Evolutionary conservation across 495 filamentous ascomycete species (phyloP).

Genomic region (Daldinia loculata): DNA sequence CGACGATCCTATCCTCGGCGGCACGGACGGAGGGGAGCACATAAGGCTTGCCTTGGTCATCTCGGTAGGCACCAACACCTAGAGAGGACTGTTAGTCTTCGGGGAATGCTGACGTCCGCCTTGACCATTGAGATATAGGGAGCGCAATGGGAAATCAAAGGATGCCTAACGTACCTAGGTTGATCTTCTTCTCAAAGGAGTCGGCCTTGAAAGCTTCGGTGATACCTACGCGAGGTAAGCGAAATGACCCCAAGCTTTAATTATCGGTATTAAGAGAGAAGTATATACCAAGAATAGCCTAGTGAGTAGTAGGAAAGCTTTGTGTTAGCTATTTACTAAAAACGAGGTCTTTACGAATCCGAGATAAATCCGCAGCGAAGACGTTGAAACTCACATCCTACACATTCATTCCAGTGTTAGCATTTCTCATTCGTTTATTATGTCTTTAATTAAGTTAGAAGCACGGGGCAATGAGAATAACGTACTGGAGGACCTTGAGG

Average conservation of each 20-base stretch:
- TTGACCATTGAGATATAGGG: not conserved
- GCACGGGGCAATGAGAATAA: slow-evolving; percentile 37
- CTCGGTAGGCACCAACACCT: slow-evolving; percentile 86
- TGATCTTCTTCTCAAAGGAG: slow-evolving; percentile 90
- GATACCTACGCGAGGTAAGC: slow-evolving; percentile 68
- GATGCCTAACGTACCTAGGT: slow-evolving; percentile 74
- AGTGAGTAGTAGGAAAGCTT: slow-evolving; percentile 19
- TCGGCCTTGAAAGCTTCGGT: slow-evolving; percentile 99
- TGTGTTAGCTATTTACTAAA: slow-evolving; percentile 21
- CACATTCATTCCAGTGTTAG: slow-evolving; percentile 11
- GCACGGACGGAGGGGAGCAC: slow-evolving; percentile 91
- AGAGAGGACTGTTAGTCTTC: slow-evolving; percentile 38
- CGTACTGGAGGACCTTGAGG: slow-evolving; percentile 93
- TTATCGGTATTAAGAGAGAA: slow-evolving; percentile 1
- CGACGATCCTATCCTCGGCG: slow-evolving; percentile 87
- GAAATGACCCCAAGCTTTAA: slow-evolving; percentile 20
- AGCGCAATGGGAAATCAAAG: not conserved
- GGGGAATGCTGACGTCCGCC: not conserved
- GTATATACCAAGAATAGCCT: slow-evolving; percentile 80
- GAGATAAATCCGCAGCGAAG: slow-evolving; percentile 1
- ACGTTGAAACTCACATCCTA: slow-evolving; percentile 67
- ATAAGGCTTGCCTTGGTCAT: slow-evolving; percentile 96
- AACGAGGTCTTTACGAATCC: not conserved
- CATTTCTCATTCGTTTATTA: slow-evolving; percentile 16
- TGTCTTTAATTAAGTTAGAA: slow-evolving; percentile 30